Conservation (phyloP, 257 asterid genomes). For the Fraxinus anomala region DNA sequence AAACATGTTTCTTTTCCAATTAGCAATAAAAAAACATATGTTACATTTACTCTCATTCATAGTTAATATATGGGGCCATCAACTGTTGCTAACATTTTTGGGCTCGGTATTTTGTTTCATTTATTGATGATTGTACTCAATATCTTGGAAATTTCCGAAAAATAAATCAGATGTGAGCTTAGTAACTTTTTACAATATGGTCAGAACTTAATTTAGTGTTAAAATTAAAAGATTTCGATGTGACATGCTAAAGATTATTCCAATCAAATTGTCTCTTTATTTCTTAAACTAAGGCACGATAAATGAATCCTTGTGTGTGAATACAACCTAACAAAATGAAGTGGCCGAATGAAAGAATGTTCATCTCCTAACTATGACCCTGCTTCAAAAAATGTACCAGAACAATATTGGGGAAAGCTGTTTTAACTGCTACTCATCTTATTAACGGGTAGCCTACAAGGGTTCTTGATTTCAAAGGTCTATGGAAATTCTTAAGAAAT, state of each 20-base stretch:
- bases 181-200: neutral
- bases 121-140: neutral
- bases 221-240: neutral
- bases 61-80: neutral
- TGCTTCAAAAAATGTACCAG: neutral
- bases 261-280: neutral
- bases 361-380: neutral
- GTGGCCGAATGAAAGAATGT: neutral
- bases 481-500: neutral
- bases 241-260: slow-evolving; percentile 4
- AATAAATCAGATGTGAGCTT: neutral
- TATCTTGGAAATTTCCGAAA: neutral
- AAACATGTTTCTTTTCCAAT: neutral
- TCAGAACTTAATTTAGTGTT: neutral
- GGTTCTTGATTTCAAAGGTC: neutral
- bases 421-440: neutral
- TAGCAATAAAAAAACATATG: neutral
- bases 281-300: neutral
- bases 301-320: slow-evolving; percentile 4
- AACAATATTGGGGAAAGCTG: neutral
- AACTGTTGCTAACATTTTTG: neutral
- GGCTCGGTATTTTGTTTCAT: too few relatives aligned
- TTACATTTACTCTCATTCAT: neutral
- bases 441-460: neutral
- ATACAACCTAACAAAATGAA: slow-evolving; percentile 9